Evolutionary conservation across 176 grass and related monocot genomes (phyloP).

Genomic region (Oryza coarctata): DNA sequence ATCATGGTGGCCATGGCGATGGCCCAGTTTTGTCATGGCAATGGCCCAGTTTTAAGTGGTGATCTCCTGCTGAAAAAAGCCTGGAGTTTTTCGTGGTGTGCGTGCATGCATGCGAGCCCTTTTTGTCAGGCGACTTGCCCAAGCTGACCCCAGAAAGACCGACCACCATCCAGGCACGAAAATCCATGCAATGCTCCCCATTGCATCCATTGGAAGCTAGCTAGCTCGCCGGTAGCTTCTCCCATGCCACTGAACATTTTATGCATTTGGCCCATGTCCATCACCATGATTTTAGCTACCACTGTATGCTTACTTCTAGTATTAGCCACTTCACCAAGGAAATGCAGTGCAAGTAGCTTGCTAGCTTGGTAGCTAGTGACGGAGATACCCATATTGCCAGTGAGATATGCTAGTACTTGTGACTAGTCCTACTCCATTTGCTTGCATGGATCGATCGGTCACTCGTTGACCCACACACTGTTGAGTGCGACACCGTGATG

Average conservation of each 20-base stretch:
- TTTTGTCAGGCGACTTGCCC: conserved; percentile 40
- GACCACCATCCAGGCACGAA: conserved; percentile 46
- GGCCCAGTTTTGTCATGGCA: background rate
- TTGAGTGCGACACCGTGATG: background rate
- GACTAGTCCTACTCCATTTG: background rate
- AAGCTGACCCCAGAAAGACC: conserved; percentile 44
- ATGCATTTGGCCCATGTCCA: background rate
- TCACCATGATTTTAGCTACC: background rate
- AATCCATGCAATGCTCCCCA: conserved; percentile 15
- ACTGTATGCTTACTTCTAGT: too few species aligned
- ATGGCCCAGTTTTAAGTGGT: background rate
- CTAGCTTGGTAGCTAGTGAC: background rate
- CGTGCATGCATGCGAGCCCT: conserved; percentile 35
- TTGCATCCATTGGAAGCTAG: background rate
- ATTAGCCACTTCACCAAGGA: background rate
- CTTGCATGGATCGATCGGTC: background rate
- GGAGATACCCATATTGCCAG: background rate
- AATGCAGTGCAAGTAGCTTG: background rate
- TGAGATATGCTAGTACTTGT: background rate
- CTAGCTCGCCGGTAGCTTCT: conserved; percentile 5
- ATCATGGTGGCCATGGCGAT: background rate
- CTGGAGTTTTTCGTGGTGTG: conserved; percentile 11
- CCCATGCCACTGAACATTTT: background rate
- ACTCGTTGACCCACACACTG: background rate
- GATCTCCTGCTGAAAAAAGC: conserved; percentile 49